Evolutionary conservation across 1,284 basidiomycete species (phyloP), one percentile per base, ranked within the genome.

Genomic region (Tilletia indica): DNA sequence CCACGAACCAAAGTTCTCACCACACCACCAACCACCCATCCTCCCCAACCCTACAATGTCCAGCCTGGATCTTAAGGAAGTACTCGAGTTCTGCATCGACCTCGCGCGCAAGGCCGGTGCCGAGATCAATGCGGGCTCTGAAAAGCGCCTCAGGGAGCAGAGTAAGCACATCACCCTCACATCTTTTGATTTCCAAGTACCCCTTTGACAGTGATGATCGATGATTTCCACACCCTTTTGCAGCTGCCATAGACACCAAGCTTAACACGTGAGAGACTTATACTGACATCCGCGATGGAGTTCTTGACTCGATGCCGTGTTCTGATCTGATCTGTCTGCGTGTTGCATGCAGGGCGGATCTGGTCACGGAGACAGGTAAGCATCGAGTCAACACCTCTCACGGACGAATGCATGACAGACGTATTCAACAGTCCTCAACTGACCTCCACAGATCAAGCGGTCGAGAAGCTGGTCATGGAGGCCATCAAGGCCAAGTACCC

Each of bases 281-380:
- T 49, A n/a, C 25, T 31, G 25, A 31, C 25, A 31, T 31, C 25
- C 25, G 25, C 25, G 25, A 31, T 31, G 25, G 25, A 31, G 25
- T 2, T 31, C 25, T 31, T 31, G 25, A 31, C 25, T 31, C 2
- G 25, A 31, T 31, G 48, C 48, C n/a, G 48, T 14, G n/a, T n/a
- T 49, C 48, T 68, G 16, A n/a, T 19, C 25, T 34, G 39, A 25
- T 47, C 63, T 36, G 64, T 70, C 9, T 31, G 47, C 25, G 16
- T 68, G 21, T 19, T 25, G 58, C 12, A 12, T 34, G 14, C 12
- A 14, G 63, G 25, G 73, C 75, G 19, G 74, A 87, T 68, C 87
- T 97, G 49, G 96, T 98, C n/a, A 98, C 96, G 0, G 92, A 97
- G 86, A 97, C 93, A 14, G 42, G 42, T 45, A 45, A 45, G 42